These are phyloP conservation scores for Crithidia mellificae DNA, from an alignment of 208 protist genomes.

Conservation along the genomic window DNA sequence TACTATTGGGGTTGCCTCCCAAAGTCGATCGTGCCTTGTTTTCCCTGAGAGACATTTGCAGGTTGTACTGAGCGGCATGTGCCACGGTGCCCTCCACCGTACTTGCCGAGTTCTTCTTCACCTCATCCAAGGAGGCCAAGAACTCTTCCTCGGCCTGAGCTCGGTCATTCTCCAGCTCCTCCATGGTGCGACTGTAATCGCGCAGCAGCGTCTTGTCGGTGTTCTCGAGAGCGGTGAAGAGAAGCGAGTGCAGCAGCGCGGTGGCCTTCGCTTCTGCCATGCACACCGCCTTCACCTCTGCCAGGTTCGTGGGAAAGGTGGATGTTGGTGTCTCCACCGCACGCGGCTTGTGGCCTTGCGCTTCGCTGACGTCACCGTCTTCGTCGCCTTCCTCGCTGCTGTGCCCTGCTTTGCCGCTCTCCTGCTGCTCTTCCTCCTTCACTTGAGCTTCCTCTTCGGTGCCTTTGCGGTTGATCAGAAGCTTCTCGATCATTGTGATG, in stretches of 20 bases:
- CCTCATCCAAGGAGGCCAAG: slow-evolving; percentile 56
- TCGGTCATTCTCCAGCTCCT: slow-evolving; percentile 79
- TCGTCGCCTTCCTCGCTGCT: slow-evolving; percentile 2
- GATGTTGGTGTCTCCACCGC: background rate
- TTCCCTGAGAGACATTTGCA: slow-evolving; percentile 27
- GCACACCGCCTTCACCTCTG: slow-evolving; percentile 65
- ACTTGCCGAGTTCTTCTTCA: slow-evolving; percentile 42
- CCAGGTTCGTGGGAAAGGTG: slow-evolving; percentile 34
- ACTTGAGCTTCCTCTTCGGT: too few species aligned
- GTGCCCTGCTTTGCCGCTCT: background rate
- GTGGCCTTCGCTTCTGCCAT: slow-evolving; percentile 63
- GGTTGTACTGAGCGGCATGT: slow-evolving; percentile 69
- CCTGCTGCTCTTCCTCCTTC: background rate
- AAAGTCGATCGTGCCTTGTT: background rate
- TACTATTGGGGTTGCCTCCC: too few species aligned
- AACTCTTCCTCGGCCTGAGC: slow-evolving; percentile 66
- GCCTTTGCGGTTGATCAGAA: slow-evolving; percentile 4
- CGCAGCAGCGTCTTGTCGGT: slow-evolving; percentile 70
- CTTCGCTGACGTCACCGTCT: too few species aligned
- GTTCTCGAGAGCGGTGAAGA: slow-evolving; percentile 66
- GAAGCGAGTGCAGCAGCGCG: slow-evolving; percentile 64
- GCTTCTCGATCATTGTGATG: slow-evolving; percentile 42
- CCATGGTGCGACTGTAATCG: slow-evolving; percentile 80
- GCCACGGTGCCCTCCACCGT: slow-evolving; percentile 80
- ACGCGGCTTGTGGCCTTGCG: too few species aligned